phyloP scores from a whole-genome alignment of 2,329 filamentous ascomycete species.

The Neonectria neomacrospora region DNA sequence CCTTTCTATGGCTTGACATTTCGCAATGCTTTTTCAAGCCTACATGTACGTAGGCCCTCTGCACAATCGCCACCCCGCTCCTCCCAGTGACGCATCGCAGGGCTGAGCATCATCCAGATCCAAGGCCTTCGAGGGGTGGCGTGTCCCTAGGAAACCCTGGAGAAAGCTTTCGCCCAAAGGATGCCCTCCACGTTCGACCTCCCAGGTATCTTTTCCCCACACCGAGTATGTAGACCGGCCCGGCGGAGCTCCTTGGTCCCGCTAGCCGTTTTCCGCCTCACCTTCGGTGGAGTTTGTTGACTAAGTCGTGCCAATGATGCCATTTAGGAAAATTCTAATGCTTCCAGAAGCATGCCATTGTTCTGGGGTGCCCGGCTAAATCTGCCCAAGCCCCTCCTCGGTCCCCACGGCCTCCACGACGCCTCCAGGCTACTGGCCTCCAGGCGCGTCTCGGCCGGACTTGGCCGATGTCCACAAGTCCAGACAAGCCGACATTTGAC shows the following conservation, averaged over 20 bases:
- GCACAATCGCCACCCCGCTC: neutral
- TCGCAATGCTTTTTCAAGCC: neutral
- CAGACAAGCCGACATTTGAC: slow-evolving; percentile 43
- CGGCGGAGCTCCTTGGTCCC: slow-evolving; percentile 40
- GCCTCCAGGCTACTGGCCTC: slow-evolving; percentile 10
- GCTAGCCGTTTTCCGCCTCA: slow-evolving; percentile 33
- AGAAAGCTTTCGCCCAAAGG: slow-evolving; percentile 25
- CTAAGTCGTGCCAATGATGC: slow-evolving; percentile 36
- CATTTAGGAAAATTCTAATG: slow-evolving; percentile 41
- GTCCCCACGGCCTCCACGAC: slow-evolving; percentile 28
- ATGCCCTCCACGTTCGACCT: slow-evolving; percentile 13
- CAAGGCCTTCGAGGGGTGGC: slow-evolving; percentile 25
- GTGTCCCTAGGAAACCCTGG: slow-evolving; percentile 45
- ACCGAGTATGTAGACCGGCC: slow-evolving; percentile 45
- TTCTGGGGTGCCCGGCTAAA: slow-evolving; percentile 32
- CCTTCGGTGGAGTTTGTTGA: slow-evolving; percentile 25
- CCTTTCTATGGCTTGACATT: neutral
- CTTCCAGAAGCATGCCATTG: slow-evolving; percentile 47
- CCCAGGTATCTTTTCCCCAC: slow-evolving; percentile 46
- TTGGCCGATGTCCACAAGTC: slow-evolving; percentile 38
- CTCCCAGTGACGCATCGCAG: neutral
- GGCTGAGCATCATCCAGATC: slow-evolving; percentile 2
- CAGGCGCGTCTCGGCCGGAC: slow-evolving; percentile 44
- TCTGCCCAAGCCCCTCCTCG: slow-evolving; percentile 35
- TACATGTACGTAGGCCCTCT: neutral